Base-by-base conservation (phyloP, 2,329 filamentous ascomycete genomes). In the Cladosporium sp. region DNA sequence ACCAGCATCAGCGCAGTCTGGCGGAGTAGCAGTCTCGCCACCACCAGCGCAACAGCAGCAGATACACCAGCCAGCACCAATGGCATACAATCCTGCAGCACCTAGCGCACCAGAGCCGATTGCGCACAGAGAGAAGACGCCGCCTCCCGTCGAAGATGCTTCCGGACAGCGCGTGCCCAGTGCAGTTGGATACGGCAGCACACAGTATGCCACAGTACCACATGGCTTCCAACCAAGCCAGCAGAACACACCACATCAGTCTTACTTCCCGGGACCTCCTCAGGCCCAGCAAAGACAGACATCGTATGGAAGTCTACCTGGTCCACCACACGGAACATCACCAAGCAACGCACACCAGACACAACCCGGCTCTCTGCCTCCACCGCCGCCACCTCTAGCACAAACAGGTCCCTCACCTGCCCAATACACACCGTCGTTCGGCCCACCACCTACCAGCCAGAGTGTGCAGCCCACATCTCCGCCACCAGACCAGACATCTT, bases 21-120 rank as follows among this genome's bases (percentile, higher is more conserved):
- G 60, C 11, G 63, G 55, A 37, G 63, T 64, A 3, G 59, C 64
- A 3, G 62, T 61, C 25, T 58, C 64, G 36, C 61, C 61, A 9
- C 39, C 64, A 4, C 67, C 59, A 72, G 77, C n/a, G 67, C 65
- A 45, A 49, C 62, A 38, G 55, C 63, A 38, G 58, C 66, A 36
- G 68, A 64, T 43, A 51, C 63, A 37, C 51, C 63, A 38, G 56
- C 66, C 75, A 7, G 38, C 55, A 2, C 38, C 64, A 5, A 87
- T 87, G 0, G 85, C 88, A 2, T 92, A 92, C 70, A 92, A 92
- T 69, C 89, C 89, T 3, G 89, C 89, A 0, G 88, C 89, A 1
- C 89, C 89, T 4, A 81, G 88, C 0, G 88, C 88, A 0, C 88
- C 89, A 0, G 89, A 92, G 71, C 79, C 83, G 20, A 85, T 92